These are phyloP conservation scores for Lentinus brumalis DNA, from an alignment of 768 basidiomycete genomes.

Conservation along the genomic window DNA sequence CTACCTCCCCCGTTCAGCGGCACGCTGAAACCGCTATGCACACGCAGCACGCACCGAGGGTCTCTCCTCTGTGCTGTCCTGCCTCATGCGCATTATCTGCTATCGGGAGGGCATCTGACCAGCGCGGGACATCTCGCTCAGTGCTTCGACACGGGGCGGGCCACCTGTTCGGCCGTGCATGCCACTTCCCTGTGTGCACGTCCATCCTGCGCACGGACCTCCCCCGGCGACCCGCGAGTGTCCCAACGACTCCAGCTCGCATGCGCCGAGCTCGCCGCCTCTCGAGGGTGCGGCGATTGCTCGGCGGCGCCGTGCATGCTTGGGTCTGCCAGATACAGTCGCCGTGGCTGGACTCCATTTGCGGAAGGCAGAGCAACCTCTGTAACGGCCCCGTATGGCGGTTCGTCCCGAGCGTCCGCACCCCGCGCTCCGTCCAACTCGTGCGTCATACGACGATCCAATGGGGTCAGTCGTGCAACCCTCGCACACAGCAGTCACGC, in stretches of 20 bases:
- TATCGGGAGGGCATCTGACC: slow-evolving; percentile 2
- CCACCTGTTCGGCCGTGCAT: background rate
- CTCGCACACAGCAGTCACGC: no score
- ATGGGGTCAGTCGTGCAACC: no score
- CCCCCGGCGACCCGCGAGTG: no score
- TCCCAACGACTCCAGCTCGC: background rate
- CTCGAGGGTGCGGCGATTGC: no score
- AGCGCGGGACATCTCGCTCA: background rate
- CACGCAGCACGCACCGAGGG: background rate
- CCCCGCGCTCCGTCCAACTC: no score
- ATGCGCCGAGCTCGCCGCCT: background rate
- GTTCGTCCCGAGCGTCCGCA: no score
- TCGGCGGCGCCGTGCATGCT: no score
- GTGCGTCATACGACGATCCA: no score
- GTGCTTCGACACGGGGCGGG: background rate
- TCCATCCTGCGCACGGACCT: background rate
- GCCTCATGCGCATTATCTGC: background rate
- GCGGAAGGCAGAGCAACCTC: no score
- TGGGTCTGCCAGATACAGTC: no score
- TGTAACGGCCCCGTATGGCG: no score
- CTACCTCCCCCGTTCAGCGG: background rate
- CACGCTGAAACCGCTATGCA: background rate
- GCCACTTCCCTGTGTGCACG: background rate
- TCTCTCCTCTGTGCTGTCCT: background rate
- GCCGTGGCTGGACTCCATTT: no score